Base-by-base conservation (phyloP, 345 rosid genomes). In the Durio zibethinus region DNA sequence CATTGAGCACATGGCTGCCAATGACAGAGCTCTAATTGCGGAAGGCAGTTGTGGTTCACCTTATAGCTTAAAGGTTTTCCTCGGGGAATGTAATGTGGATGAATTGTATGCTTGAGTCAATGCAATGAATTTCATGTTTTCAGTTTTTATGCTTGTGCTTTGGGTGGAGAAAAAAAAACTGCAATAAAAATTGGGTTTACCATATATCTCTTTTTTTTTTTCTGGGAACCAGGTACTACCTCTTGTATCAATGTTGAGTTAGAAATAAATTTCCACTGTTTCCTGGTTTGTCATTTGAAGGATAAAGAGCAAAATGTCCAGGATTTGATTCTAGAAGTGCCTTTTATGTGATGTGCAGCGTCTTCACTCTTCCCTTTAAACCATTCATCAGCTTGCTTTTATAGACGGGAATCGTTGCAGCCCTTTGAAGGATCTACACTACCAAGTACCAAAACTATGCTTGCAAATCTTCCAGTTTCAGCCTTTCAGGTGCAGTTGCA, bases 11-110 rank as follows among this genome's bases (percentile, higher is more conserved):
- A 96, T 93, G 96, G 97, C 93, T 70, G 98, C 97, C 45, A 96
- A 96, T 12, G 97, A 90, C 78, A 88, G 97, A 90, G 98, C 93
- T 62, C 75, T 93, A 52, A 87, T 96, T 67, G 98, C 94, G 12
- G 98, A 96, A 86, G 99, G 97, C 73, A 85, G 85, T 82, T 96
- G 99, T 50, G 98, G 98, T 71, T 96, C 99, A 48, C 99, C 97
- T 0, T 85, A 94, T 56, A 92, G 97, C 85, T 66, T 96, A 79
- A 92, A 92, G 88, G 98, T 95, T 76, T 93, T 76, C 84, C 85
- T 90, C 0, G 94, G 93, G 42, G 98, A 95, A 75, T 95, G 99
- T 79, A 93, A 88, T 75, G 87, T 94, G 38, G 97, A 91, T 79
- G 90, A 82, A 76, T 70, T 88, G 82, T 90, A 87, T 50, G 88